Percentiles rank a stretch among this genome's conserved stretches.
Evolutionary conservation across 148 eudicot genomes (phyloP).

Genomic region (Pouteria glomerata): DNA sequence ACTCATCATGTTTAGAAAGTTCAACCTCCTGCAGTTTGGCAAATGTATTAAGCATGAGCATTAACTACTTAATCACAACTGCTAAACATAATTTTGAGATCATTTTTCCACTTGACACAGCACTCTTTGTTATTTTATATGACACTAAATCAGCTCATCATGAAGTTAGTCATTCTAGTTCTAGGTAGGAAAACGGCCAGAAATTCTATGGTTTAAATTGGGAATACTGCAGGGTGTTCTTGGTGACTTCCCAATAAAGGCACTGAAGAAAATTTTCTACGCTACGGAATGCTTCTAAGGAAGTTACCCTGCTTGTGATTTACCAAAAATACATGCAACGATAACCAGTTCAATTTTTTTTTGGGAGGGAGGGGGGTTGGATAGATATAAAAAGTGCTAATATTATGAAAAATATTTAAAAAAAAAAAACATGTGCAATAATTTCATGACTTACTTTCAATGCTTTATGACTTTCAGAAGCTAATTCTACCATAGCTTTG

Average conservation of each 20-base stretch:
- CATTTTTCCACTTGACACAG: not conserved
- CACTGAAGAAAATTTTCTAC: not conserved
- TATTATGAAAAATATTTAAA: too few relatives aligned
- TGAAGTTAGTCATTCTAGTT: not conserved
- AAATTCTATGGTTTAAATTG: not conserved
- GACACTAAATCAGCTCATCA: not conserved
- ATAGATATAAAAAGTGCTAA: not conserved
- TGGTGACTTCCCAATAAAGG: not conserved
- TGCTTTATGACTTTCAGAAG: constrained; percentile 24
- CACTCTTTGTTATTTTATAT: not conserved
- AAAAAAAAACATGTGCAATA: constrained; percentile 3
- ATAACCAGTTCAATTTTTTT: not conserved
- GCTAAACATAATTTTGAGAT: not conserved
- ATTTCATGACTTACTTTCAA: constrained; percentile 29
- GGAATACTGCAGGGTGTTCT: not conserved
- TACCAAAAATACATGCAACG: not conserved
- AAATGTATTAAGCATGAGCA: not conserved
- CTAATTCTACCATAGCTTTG: constrained; percentile 25
- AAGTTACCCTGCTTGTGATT: not conserved
- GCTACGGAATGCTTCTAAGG: not conserved
- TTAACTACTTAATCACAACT: not conserved
- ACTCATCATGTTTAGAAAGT: not conserved
- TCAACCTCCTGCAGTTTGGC: not conserved
- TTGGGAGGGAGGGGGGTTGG: not conserved
- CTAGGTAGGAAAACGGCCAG: not conserved